These are phyloP conservation scores for Gossypium lobatum DNA, from an alignment of 441 rosid species.

Conservation along the genomic window DNA sequence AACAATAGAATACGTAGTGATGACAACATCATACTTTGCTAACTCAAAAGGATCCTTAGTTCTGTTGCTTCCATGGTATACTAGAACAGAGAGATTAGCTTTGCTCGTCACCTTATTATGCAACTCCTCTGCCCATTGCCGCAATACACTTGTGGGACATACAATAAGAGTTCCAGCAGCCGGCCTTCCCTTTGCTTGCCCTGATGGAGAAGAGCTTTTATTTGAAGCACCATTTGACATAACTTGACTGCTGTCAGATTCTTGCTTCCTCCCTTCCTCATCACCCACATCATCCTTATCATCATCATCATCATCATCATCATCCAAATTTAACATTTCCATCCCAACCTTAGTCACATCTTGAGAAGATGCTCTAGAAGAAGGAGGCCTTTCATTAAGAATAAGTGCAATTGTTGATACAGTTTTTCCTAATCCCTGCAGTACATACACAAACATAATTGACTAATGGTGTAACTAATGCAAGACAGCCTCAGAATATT, in stretches of 20 bases:
- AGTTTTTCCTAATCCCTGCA: slow-evolving; percentile 96
- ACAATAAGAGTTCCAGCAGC: slow-evolving; percentile 95
- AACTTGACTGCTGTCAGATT: slow-evolving; percentile 25
- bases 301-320: slow-evolving; percentile 32
- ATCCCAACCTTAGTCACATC: slow-evolving; percentile 35
- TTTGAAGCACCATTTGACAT: slow-evolving; percentile 16
- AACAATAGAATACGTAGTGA: slow-evolving; percentile 87
- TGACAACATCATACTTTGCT: slow-evolving; percentile 80
- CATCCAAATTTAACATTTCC: slow-evolving; percentile 65
- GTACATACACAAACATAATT: not conserved
- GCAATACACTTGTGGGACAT: slow-evolving; percentile 94
- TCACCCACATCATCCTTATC: slow-evolving; percentile 25
- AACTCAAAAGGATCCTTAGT: slow-evolving; percentile 75
- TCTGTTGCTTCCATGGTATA: slow-evolving; percentile 81
- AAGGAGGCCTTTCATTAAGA: slow-evolving; percentile 69
- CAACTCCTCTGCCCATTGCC: slow-evolving; percentile 93
- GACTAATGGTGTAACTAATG: slow-evolving; percentile 4
- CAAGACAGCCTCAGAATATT: slow-evolving; percentile 21
- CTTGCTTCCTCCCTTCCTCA: slow-evolving; percentile 30
- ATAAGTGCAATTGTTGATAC: slow-evolving; percentile 93
- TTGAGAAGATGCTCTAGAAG: slow-evolving; percentile 33
- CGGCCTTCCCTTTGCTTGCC: slow-evolving; percentile 63
- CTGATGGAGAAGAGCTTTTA: slow-evolving; percentile 23
- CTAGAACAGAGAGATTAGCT: slow-evolving; percentile 66
- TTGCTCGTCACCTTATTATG: slow-evolving; percentile 61